Conservation (phyloP, 2,329 filamentous ascomycete species). For the Aspergillus nomiae region DNA sequence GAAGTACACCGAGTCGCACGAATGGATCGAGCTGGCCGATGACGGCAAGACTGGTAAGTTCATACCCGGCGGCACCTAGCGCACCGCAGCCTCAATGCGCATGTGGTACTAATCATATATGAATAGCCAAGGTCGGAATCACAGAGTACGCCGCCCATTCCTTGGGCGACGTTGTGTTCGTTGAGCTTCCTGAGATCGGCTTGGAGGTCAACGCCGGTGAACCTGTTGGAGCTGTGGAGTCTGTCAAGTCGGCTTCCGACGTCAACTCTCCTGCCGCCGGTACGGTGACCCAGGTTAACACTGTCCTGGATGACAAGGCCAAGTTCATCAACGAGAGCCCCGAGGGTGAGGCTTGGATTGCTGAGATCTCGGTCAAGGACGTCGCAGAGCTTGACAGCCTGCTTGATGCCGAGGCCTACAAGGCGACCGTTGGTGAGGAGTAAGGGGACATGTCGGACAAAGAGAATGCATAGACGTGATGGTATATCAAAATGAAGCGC, state of each 20-base stretch:
- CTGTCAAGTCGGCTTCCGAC: conserved; percentile 97
- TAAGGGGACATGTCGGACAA: neutral
- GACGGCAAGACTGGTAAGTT: conserved; percentile 72
- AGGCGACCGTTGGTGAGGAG: conserved; percentile 65
- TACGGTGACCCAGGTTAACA: conserved; percentile 74
- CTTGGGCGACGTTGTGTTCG: conserved; percentile 95
- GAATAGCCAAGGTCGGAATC: conserved; percentile 72
- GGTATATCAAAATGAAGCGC: conserved; percentile 7
- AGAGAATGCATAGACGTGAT: conserved; percentile 7
- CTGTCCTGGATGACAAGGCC: conserved; percentile 77
- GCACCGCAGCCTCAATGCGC: neutral
- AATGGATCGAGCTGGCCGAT: conserved; percentile 89
- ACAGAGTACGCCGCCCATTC: conserved; percentile 88
- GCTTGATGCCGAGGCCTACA: conserved; percentile 79
- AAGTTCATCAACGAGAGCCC: conserved; percentile 85
- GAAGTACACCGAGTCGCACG: conserved; percentile 95
- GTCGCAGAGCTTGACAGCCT: conserved; percentile 70
- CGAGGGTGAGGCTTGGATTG: conserved; percentile 91
- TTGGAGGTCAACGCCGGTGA: conserved; percentile 74
- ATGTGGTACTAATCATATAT: neutral
- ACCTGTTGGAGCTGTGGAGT: conserved; percentile 91
- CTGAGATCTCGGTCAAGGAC: conserved; percentile 77
- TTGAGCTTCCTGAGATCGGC: conserved; percentile 80
- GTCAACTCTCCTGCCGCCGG: conserved; percentile 88
- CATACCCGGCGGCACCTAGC: neutral